Base-by-base conservation (phyloP, 1,284 basidiomycete genomes). In the Austroboletus novae-zelandiae region DNA sequence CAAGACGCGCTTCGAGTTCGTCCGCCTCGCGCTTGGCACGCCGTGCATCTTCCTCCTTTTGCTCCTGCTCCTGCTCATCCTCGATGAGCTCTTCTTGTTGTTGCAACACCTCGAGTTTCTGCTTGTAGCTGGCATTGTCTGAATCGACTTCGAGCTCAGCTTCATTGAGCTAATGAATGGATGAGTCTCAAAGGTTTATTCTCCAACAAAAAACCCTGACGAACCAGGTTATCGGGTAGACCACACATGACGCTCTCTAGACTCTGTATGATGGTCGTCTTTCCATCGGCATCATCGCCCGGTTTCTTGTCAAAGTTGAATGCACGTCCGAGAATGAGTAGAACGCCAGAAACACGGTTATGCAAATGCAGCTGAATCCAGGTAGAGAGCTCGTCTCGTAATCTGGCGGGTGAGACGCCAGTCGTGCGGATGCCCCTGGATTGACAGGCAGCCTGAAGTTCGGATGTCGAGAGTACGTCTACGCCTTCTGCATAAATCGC, bases 81-180 rank as follows among this genome's bases (percentile, higher is more conserved):
- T 98, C 95, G 67, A 99, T 99, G 54, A 99, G 89, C 71, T 99
- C 96, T 69, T 99, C 94, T 71, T 99, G 96, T 68, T 99, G 92
- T 65, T 97, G 91, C 68, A 99, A 76, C 9, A 99, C 96, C 61
- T 98, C 96, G 52, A 99, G 82, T 72, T 96, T 94, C 76, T 98
- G 93, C 77, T 98, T 97, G 81, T 98, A 98, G 61, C 86, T 93
- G 14, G 94, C 91, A 48, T 90, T 89, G 46, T 97, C 94, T 50
- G 88, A 90, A 62, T 94, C 92, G 40, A 98, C 94, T 71, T 94
- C 91, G 43, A 99, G 80, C 71, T 98, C 96, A 23, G 96, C 92
- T 77, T 99, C 96, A 70, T 91, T 98, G 46, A 99, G 79, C 91
- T 94, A 56, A 40, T 10, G 45, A 11, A 29, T 9, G 8, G 8